phyloP scores from a whole-genome alignment of 495 filamentous ascomycete genomes.

The Cercophora sp. region DNA sequence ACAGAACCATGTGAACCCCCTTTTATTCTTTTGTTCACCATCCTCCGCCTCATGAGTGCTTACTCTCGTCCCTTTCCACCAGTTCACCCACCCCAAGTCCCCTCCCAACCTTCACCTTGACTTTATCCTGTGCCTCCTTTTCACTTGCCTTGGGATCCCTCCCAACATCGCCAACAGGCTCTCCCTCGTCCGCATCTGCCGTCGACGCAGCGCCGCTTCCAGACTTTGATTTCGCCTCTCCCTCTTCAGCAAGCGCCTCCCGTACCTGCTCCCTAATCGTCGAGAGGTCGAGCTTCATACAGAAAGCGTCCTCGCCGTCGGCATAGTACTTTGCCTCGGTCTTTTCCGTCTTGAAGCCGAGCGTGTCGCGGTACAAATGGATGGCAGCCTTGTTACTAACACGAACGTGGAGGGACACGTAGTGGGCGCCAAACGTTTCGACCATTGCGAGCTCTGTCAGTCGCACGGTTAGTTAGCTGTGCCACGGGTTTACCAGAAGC shows the following conservation, averaged over 20 bases:
- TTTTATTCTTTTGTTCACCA: background rate
- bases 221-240: constrained; percentile 26
- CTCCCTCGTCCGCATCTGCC: constrained; percentile 38
- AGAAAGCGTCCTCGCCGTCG: constrained; percentile 93
- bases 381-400: constrained; percentile 88
- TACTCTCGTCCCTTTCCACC: constrained; percentile 74
- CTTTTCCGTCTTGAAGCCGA: constrained; percentile 87
- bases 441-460: constrained; percentile 86
- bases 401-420: constrained; percentile 93
- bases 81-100: constrained; percentile 78
- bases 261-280: constrained; percentile 51
- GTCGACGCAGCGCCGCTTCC: background rate
- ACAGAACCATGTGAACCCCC: too few relatives aligned
- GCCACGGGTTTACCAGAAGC: background rate
- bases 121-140: constrained; percentile 22
- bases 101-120: constrained; percentile 75
- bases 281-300: constrained; percentile 82
- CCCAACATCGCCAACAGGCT: constrained; percentile 42
- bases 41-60: constrained; percentile 20
- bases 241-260: constrained; percentile 31
- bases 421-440: constrained; percentile 83
- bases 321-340: constrained; percentile 95
- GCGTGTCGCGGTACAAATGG: constrained; percentile 85
- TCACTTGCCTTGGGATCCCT: constrained; percentile 26
- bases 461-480: background rate